Base-by-base conservation (phyloP, 163 green algal species). In the Trebouxia gelatinosa region DNA sequence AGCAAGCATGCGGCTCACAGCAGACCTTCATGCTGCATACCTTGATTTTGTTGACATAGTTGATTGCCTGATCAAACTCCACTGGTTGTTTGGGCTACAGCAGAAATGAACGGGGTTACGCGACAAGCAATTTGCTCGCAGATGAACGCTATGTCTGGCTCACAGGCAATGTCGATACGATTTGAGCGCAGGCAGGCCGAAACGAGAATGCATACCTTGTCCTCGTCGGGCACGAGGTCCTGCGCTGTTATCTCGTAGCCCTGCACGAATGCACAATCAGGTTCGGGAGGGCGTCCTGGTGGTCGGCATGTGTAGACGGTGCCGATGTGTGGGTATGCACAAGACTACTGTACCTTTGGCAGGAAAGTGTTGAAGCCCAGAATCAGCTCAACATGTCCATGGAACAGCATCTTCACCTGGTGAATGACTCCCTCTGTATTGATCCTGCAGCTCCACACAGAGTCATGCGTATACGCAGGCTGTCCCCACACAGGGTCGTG, bases 11-110 rank as follows among this genome's bases (percentile, higher is more conserved):
- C n/a, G n/a, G n/a, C n/a, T n/a, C n/a, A 59, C 26, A 23, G 48
- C 48, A 59, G 48, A 31, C 5, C 1, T 29, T 66, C 26, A 29
- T 6, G 19, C 26, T 39, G 32, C 16, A 16, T 86, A 87, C 83
- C 93, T 99, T 99, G 85, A 99, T 99, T 78, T 98, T 98, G 88
- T 99, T 99, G 26, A 99, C 96, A 75, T 99, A 99, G 81, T 90
- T 97, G 86, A 99, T 98, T 21, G 96, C 96, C 85, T 99, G 96
- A 78, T 99, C 95, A 82, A 99, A 99, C 84, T 99, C 96, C 26
- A 99, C 95, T 0, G 92, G 78, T 70, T 79, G 74, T 28, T 61
- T 71, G 17, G 75, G 58, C 75, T 80, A 61, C 75, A 61, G 37
- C 26, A 61, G 26, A 51, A n/a, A n/a, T n/a, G n/a, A n/a, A 46